Percentiles rank a stretch among this genome's conserved stretches.
Evolutionary conservation across 495 filamentous ascomycete species (phyloP).

Genomic region (Aspergillus bridgeri): DNA sequence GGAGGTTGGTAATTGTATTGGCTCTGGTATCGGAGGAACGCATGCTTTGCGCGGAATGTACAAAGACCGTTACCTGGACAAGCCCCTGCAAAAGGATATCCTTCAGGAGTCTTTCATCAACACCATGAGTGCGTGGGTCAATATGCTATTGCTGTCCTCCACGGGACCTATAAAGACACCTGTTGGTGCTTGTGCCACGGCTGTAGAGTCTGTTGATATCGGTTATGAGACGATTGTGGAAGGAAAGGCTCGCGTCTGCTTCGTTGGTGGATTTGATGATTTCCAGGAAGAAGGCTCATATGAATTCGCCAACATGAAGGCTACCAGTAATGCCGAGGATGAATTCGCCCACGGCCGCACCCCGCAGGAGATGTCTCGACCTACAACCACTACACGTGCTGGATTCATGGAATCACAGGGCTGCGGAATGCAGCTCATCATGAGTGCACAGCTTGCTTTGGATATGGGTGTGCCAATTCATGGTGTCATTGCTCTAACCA

Average conservation of each 20-base stretch:
- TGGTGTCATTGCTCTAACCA: slow-evolving; percentile 88
- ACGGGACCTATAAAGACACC: slow-evolving; percentile 98
- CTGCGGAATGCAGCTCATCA: slow-evolving; percentile 96
- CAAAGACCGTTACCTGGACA: slow-evolving; percentile 94
- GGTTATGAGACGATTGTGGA: slow-evolving; percentile 97
- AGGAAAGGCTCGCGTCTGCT: slow-evolving; percentile 93
- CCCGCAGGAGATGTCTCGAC: slow-evolving; percentile 95
- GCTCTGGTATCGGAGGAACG: slow-evolving; percentile 95
- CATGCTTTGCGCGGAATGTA: slow-evolving; percentile 94
- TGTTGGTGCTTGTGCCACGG: slow-evolving; percentile 94
- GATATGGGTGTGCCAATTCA: slow-evolving; percentile 99
- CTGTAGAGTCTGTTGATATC: slow-evolving; percentile 95
- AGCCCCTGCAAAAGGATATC: slow-evolving; percentile 98
- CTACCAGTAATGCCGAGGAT: slow-evolving; percentile 93
- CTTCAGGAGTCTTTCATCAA: slow-evolving; percentile 99
- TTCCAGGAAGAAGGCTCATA: slow-evolving; percentile 99
- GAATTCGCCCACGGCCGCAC: slow-evolving; percentile 95
- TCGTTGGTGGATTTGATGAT: slow-evolving; percentile 98
- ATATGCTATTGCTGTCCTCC: slow-evolving; percentile 95
- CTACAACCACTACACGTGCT: slow-evolving; percentile 91
- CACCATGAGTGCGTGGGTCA: slow-evolving; percentile 99
- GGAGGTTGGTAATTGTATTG: slow-evolving; percentile 96
- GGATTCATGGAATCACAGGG: slow-evolving; percentile 99
- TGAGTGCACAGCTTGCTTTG: slow-evolving; percentile 91
- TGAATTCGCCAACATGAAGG: slow-evolving; percentile 99